Conservation (phyloP, 345 rosid genomes). For the Crucihimalaya himalaica region DNA sequence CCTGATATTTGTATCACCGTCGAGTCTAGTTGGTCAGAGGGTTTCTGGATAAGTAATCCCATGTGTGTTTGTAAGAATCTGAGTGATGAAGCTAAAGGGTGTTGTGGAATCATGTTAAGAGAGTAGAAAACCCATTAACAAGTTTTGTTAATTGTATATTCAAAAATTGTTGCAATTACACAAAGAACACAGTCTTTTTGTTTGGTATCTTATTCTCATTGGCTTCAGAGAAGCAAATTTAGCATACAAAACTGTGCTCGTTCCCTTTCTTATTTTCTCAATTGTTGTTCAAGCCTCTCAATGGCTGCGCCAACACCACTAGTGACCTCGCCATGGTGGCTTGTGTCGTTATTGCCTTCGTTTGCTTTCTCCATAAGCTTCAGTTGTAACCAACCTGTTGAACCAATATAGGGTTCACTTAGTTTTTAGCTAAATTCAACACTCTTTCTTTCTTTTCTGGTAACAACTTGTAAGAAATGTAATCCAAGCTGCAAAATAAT, state of each 20-base stretch:
- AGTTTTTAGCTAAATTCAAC: neutral
- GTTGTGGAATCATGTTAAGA: constrained; percentile 53
- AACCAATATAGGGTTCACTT: neutral
- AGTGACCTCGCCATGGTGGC: constrained; percentile 43
- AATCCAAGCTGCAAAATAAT: constrained; percentile 18
- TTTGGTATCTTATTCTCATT: constrained; percentile 14
- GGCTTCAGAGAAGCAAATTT: neutral
- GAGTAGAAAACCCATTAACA: neutral
- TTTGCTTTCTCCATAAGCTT: constrained; percentile 88
- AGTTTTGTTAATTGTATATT: neutral
- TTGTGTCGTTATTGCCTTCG: constrained; percentile 46
- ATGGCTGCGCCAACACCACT: constrained; percentile 82
- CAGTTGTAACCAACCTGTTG: constrained; percentile 79
- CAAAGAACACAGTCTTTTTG: constrained; percentile 1
- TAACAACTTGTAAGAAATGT: neutral
- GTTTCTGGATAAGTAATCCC: neutral
- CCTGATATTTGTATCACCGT: neutral
- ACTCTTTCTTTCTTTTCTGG: neutral
- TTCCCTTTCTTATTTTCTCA: constrained; percentile 46
- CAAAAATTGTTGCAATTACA: constrained; percentile 4
- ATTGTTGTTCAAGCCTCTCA: constrained; percentile 71
- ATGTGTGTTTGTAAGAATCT: neutral
- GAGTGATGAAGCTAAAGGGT: constrained; percentile 19
- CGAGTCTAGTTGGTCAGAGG: neutral
- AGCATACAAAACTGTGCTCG: constrained; percentile 22